Conservation (phyloP, 1,284 basidiomycete species). For the Laetiporus sulphureus region DNA sequence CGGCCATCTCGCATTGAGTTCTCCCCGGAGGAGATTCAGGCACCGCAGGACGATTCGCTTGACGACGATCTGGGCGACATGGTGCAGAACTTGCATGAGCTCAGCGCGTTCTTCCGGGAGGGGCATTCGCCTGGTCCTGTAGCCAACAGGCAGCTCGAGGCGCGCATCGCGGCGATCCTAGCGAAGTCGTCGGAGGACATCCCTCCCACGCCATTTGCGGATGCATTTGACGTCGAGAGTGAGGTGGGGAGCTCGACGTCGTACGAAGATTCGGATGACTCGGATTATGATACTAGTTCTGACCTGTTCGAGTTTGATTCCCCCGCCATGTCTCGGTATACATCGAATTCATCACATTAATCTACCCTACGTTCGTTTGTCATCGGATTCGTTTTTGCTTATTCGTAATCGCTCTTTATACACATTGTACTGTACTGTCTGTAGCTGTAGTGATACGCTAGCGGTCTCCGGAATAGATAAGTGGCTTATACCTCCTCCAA, state of each 20-base stretch:
- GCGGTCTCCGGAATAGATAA: too few species aligned
- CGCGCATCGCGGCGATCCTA: conserved; percentile 71
- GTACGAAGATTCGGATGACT: conserved; percentile 34
- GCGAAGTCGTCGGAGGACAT: conserved; percentile 65
- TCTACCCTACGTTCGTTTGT: too few species aligned
- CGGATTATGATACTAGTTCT: conserved; percentile 49
- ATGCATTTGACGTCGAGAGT: conserved; percentile 61
- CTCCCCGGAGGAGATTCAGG: conserved; percentile 41
- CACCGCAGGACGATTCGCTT: conserved; percentile 31
- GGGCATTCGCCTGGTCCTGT: conserved; percentile 24
- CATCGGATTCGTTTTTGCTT: too few species aligned
- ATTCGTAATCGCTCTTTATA: too few species aligned
- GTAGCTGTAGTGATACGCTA: too few species aligned
- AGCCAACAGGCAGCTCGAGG: conserved; percentile 60
- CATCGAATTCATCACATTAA: conserved; percentile 6
- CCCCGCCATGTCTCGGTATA: conserved; percentile 7
- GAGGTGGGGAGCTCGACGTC: conserved; percentile 39
- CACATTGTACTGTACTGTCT: too few species aligned
- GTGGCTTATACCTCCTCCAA: too few species aligned
- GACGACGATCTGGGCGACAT: conserved; percentile 77
- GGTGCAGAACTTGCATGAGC: conserved; percentile 80
- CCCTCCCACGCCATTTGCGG: conserved; percentile 72
- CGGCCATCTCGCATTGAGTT: conserved; percentile 69
- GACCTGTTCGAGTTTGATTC: conserved; percentile 71
- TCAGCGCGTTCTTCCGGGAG: conserved; percentile 83